Evolutionary conservation across 1,284 basidiomycete species (phyloP), one percentile per base, ranked within the genome.

Genomic region (Paramarasmius palmivorus): DNA sequence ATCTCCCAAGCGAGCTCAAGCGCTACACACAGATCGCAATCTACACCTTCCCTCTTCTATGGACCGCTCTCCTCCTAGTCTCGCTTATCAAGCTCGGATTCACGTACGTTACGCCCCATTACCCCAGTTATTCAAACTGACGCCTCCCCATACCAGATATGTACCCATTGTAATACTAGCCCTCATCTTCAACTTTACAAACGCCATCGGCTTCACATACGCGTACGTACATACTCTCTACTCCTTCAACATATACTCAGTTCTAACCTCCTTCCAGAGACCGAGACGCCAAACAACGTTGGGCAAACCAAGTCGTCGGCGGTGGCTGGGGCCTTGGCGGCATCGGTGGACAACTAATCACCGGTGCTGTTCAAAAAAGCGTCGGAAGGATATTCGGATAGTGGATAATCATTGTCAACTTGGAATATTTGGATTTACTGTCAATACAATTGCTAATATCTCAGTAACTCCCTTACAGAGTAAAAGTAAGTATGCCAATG

Each of bases 121-220:
- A 42, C 37, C 35, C 39, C 23, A 32, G 22, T 49, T 52, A 52
- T 57, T 45, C 26, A 19, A 50, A 20, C 53, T 52, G 44, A 26
- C 36, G 55, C 29, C 29, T 44, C 14, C 38, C 40, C 46, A 42
- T 15, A 54, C 35, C 68, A 91, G 90, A 5, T 94, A 92, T 69
- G 76, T 95, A 54, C 93, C 93, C 14, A 95, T 95, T 60, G 91
- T 95, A 49, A 68, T 88, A 44, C 83, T 96, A 37, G 93, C 93
- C 4, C 78, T 95, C 50, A 88, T 95, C 35, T 95, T 96, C 81
- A 95, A 95, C 69, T 66, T 94, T 52, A 94, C 92, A 32, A 97
- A 97, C 63, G 90, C 88, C 20, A 77, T 97, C 54, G 95, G 94
- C 7, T 96, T 95, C 74, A 95, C 93, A 57, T 95, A 92, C 66